A percentile compares a stretch with the other conserved stretches of the same genome.
These are phyloP conservation scores for Cordyceps farinosa DNA, from an alignment of 2,329 filamentous ascomycete genomes.

Conservation along the genomic window DNA sequence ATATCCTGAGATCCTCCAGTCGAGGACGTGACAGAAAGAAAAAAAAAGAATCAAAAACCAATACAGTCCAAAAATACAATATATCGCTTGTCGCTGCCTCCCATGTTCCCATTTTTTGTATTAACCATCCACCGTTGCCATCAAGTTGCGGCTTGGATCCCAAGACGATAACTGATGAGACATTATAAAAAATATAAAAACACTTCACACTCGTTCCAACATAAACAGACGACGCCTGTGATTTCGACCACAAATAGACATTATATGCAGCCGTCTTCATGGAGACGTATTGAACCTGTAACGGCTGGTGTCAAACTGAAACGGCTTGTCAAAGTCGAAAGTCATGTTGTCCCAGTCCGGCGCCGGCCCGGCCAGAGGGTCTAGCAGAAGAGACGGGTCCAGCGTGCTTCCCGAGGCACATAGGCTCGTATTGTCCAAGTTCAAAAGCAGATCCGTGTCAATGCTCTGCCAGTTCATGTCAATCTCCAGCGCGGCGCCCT, in stretches of 20 bases:
- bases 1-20: slow-evolving; percentile 21
- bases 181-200: slow-evolving; percentile 9
- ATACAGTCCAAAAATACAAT: slow-evolving; percentile 14
- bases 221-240: not conserved
- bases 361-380: slow-evolving; percentile 23
- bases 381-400: slow-evolving; percentile 30
- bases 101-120: slow-evolving; percentile 10
- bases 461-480: slow-evolving; percentile 49
- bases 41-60: slow-evolving; percentile 13
- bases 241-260: not conserved
- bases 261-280: not conserved
- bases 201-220: no score
- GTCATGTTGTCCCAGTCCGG: slow-evolving; percentile 50
- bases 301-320: slow-evolving; percentile 45
- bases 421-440: slow-evolving; percentile 38
- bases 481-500: slow-evolving; percentile 51
- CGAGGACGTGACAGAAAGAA: slow-evolving; percentile 1
- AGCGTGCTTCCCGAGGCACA: slow-evolving; percentile 20
- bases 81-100: slow-evolving; percentile 12
- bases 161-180: slow-evolving; percentile 12
- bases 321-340: slow-evolving; percentile 50
- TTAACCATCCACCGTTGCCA: slow-evolving; percentile 10
- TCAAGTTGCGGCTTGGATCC: not conserved
- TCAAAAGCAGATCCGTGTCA: slow-evolving; percentile 43
- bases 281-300: slow-evolving; percentile 32